Percentiles rank a stretch among this genome's conserved stretches.
Conservation (phyloP, 2,329 filamentous ascomycete species). For the Coniochaeta sp. region DNA sequence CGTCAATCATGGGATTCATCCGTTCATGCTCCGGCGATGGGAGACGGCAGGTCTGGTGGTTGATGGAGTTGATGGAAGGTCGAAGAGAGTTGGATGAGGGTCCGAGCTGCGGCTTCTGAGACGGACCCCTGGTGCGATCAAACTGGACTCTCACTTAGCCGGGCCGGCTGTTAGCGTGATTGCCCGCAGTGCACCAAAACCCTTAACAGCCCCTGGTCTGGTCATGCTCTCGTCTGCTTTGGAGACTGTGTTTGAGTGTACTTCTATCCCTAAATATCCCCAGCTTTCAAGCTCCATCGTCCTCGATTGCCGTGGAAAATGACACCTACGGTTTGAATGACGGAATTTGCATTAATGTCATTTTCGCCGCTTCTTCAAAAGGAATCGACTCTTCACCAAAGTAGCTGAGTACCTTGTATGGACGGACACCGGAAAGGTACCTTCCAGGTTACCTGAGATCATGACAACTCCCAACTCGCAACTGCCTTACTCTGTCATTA, state of each 20-base stretch:
- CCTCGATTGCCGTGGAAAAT: not conserved
- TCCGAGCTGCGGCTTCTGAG: not conserved
- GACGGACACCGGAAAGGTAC: not conserved
- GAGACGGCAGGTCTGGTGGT: not conserved
- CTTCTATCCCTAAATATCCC: not conserved
- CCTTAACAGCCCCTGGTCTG: not conserved
- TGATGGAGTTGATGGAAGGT: not conserved
- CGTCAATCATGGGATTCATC: not conserved
- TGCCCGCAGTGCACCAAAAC: not conserved
- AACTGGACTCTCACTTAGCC: not conserved
- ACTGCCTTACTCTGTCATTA: not conserved
- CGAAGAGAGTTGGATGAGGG: not conserved
- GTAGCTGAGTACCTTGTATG: too few species aligned
- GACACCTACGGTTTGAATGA: not conserved
- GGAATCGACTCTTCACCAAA: too few species aligned
- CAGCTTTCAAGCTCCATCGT: not conserved
- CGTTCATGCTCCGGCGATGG: constrained; percentile 1
- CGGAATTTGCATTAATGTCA: not conserved
- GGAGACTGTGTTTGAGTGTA: not conserved
- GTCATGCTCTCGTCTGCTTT: not conserved
- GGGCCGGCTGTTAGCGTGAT: not conserved
- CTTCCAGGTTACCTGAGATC: too few species aligned
- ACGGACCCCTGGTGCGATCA: constrained; percentile 2
- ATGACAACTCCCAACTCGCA: not conserved
- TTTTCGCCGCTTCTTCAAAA: too few species aligned